phyloP scores from a whole-genome alignment of 2,329 filamentous ascomycete genomes.

The Colletotrichum musae region DNA sequence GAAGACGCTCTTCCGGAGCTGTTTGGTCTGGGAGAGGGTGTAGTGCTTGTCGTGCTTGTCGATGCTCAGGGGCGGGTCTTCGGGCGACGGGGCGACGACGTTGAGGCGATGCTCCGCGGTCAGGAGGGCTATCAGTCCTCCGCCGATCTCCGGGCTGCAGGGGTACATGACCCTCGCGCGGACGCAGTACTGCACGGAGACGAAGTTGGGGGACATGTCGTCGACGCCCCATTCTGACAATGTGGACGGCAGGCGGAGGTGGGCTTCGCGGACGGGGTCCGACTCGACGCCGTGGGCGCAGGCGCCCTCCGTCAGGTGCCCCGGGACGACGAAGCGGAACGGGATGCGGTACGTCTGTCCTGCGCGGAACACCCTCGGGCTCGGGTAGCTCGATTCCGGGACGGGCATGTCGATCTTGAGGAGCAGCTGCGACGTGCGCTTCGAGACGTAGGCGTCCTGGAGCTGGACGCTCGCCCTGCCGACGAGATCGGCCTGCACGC shows the following conservation, averaged over 20 bases:
- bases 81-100: conserved; percentile 63
- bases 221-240: conserved; percentile 66
- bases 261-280: conserved; percentile 62
- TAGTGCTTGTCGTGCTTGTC: conserved; percentile 64
- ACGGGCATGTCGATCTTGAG: conserved; percentile 71
- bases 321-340: conserved; percentile 71
- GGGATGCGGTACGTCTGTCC: conserved; percentile 64
- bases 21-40: conserved; percentile 63
- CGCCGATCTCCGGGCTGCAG: conserved; percentile 43
- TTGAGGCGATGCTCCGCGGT: conserved; percentile 62
- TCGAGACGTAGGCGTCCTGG: conserved; percentile 64
- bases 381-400: conserved; percentile 60
- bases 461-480: conserved; percentile 64
- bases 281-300: conserved; percentile 66
- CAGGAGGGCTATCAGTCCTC: conserved; percentile 50
- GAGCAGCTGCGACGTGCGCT: conserved; percentile 65
- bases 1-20: conserved; percentile 66
- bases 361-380: conserved; percentile 61
- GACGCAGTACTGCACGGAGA: conserved; percentile 66
- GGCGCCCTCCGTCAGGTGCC: conserved; percentile 68
- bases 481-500: conserved; percentile 66
- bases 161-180: conserved; percentile 59
- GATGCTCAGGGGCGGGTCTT: conserved; percentile 66
- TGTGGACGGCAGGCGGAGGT: conserved; percentile 67
- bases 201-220: conserved; percentile 69